Base-by-base conservation (phyloP, 2,329 filamentous ascomycete genomes). In the Cytospora paraplurivora region DNA sequence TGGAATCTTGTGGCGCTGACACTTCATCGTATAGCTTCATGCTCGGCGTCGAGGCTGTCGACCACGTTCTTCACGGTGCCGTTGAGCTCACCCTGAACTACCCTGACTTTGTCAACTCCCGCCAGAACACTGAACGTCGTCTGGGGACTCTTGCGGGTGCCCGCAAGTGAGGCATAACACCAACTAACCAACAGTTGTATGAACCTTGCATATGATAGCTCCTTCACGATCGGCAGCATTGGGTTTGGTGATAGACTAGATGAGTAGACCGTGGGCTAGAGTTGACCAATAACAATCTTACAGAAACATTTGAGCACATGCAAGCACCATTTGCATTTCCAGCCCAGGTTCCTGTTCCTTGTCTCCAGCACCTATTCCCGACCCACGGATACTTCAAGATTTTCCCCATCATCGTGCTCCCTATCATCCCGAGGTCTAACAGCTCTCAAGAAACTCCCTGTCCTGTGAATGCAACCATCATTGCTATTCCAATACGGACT, bases 11-110 rank as follows among this genome's bases (percentile, higher is more conserved):
- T 27, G 27, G 4, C 27, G 27, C 27, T 27, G 27, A 27, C 27
- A 27, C 27, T 27, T 27, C 27, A 4, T 27, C 27, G 27, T 27
- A 27, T 27, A 94, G 90, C 32, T 97, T 97, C 79, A 97, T 97
- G 93, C 83, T 97, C 67, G 93, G 93, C 75, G 93, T 97, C 21
- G 93, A 97, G 81, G 93, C 93, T 56, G 93, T 88, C 47, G 93
- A 97, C 80, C 87, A 92, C 81, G 92, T 97, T 74, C 86, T 93
- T 78, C 93, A 89, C 77, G 93, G 93, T 69, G 89, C 91, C 41
- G 90, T 93, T 52, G 93, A 97, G 84, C 81, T 97, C 73, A 97
- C 93, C 38, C 86, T 97, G 75, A 97, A 97, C 85, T 95, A 97
- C 83, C 93, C 93, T 65, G 93, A 97, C 80, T 96, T 97, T 75